Evolutionary conservation across 2,329 filamentous ascomycete genomes (phyloP), one percentile per base, ranked within the genome.

Genomic region (Cercospora sp.): DNA sequence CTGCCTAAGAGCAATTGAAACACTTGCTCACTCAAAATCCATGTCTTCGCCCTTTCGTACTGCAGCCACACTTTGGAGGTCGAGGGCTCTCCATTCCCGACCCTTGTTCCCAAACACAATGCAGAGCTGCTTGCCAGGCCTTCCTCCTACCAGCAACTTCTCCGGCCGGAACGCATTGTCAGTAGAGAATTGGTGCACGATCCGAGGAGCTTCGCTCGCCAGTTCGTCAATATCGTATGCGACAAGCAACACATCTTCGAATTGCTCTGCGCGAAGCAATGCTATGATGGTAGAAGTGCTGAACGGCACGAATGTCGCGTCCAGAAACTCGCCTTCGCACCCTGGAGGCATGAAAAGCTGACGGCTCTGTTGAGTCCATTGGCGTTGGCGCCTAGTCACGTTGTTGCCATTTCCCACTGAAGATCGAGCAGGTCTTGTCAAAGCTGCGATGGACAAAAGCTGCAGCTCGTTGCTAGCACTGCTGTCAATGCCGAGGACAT

Each of bases 41-140:
- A 59, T 59, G 2, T 36, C 55, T 23, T 59, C 55, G 7, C 55
- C 13, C 4, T 36, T 59, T n/a, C n/a, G 55, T 10, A 23, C 7
- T 36, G 55, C 28, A n/a, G n/a, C 20, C 26, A 45, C 20, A 23
- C 60, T 62, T 8, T 64, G 48, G 70, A 89, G 73, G 76, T 89
- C 86, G 67, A 88, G 77, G 13, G 88, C 83, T 59, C 83, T 80
- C 76, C 87, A 88, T 67, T 84, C 82, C 74, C 84, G 80, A 39
- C 80, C 77, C 73, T 86, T 83, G 30, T 83, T 80, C 55, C 86
- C 87, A 68, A 89, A 74, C 30, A 89, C 83, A 63, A 86, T 83
- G 20, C 86, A 79, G 3, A 84, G 83, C 67, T 85, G 77, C 70
- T 86, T 79, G 0, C 83, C 84, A 65, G 82, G 83, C 10, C 86